phyloP scores from a whole-genome alignment of 306 rosid genomes.

The Astragalus glycyphyllos region DNA sequence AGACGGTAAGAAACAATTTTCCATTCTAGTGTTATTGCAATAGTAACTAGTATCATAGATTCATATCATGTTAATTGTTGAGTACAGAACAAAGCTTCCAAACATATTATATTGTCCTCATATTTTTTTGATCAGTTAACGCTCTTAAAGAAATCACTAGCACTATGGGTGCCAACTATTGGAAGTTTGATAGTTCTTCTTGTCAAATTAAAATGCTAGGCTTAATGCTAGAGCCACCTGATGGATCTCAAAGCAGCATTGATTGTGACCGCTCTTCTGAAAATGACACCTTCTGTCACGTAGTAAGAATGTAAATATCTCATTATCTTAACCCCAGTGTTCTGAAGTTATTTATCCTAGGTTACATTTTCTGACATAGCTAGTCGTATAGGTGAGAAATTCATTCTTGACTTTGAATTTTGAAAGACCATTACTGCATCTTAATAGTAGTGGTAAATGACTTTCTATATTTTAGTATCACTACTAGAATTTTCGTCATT shows the following conservation, averaged over 20 bases:
- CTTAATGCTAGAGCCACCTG: slow-evolving; percentile 51
- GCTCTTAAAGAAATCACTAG: slow-evolving; percentile 69
- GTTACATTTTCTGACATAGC: slow-evolving; percentile 24
- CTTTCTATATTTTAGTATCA: slow-evolving; percentile 48
- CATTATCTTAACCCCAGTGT: slow-evolving; percentile 42
- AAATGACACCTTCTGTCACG: slow-evolving; percentile 65
- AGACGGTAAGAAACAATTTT: slow-evolving; percentile 44
- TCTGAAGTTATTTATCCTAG: slow-evolving; percentile 28
- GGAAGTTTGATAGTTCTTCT: slow-evolving; percentile 69
- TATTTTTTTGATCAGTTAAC: slow-evolving; percentile 56
- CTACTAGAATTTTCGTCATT: too few species aligned
- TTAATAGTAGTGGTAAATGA: not conserved
- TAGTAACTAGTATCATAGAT: not conserved
- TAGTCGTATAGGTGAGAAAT: too few species aligned
- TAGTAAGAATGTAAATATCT: slow-evolving; percentile 65
- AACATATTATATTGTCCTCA: not conserved
- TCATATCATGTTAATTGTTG: too few species aligned
- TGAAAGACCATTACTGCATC: slow-evolving; percentile 3
- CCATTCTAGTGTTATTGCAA: not conserved
- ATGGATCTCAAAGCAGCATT: slow-evolving; percentile 47
- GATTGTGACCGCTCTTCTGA: slow-evolving; percentile 56
- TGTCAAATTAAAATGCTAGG: slow-evolving; percentile 67
- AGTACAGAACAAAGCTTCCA: too few species aligned
- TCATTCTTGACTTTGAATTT: slow-evolving; percentile 23
- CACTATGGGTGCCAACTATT: slow-evolving; percentile 70